phyloP scores from a whole-genome alignment of 208 protist genomes.

The Leptomonas seymouri region DNA sequence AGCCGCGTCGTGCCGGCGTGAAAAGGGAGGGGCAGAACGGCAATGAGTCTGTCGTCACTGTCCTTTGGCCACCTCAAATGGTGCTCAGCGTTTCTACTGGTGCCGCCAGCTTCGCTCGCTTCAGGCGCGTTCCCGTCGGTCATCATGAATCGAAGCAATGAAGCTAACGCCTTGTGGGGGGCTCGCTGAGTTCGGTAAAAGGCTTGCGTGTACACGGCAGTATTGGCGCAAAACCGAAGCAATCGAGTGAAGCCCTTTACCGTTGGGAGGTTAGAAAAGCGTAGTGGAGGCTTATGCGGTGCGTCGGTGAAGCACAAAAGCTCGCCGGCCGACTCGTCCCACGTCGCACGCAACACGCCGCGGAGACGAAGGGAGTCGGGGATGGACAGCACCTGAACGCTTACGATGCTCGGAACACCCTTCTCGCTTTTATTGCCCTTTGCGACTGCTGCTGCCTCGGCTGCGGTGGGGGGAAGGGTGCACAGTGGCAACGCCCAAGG shows the following conservation, averaged over 20 bases:
- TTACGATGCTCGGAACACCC: neutral
- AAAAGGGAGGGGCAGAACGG: conserved; percentile 9
- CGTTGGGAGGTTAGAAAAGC: conserved; percentile 12
- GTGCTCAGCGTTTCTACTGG: neutral
- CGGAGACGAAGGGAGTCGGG: conserved; percentile 3
- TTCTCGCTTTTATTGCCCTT: neutral
- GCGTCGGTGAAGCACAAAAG: conserved; percentile 7
- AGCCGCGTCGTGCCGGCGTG: neutral
- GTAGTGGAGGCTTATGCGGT: neutral
- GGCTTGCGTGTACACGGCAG: neutral
- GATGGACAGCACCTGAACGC: conserved; percentile 14
- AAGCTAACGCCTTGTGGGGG: neutral
- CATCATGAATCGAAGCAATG: neutral
- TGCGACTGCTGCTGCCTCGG: neutral
- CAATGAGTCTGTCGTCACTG: neutral
- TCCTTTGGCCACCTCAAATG: neutral
- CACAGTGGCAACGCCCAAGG: conserved; percentile 24
- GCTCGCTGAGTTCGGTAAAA: neutral
- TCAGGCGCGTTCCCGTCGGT: neutral
- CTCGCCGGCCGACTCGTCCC: neutral
- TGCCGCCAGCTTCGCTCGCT: neutral
- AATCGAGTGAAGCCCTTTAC: conserved; percentile 15
- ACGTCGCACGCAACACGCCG: conserved; percentile 16
- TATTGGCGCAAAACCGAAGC: conserved; percentile 21
- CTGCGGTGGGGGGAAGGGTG: neutral